Percentiles rank a stretch among this genome's conserved stretches.
Evolutionary conservation across 805 yeast genomes (phyloP).

Genomic region (Candida bentonensis): DNA sequence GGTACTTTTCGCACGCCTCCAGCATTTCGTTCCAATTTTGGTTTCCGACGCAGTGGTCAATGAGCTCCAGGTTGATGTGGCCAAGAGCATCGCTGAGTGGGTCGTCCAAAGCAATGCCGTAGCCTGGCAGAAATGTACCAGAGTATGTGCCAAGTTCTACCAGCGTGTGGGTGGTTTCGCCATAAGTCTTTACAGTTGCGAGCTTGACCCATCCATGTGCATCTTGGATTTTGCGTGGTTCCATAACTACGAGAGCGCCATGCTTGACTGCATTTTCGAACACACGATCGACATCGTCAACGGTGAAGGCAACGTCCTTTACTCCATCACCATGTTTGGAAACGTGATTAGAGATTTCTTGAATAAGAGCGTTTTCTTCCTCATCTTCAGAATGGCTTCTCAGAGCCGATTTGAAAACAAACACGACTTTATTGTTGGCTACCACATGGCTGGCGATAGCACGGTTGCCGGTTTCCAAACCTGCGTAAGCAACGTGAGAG

Average conservation of each 20-base stretch:
- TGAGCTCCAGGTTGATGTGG: constrained; percentile 26
- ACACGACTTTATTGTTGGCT: constrained; percentile 35
- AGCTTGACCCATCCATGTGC: constrained; percentile 33
- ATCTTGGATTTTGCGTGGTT: constrained; percentile 24
- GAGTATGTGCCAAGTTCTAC: constrained; percentile 30
- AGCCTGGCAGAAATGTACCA: constrained; percentile 43
- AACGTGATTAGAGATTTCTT: constrained; percentile 33
- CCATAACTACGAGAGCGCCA: constrained; percentile 35
- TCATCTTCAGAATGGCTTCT: constrained; percentile 16
- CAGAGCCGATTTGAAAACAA: constrained; percentile 33
- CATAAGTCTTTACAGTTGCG: constrained; percentile 41
- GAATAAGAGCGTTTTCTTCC: constrained; percentile 15
- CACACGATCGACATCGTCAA: constrained; percentile 33
- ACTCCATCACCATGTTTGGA: constrained; percentile 63
- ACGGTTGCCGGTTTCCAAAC: constrained; percentile 55
- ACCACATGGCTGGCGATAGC: constrained; percentile 46
- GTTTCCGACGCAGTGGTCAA: constrained; percentile 78
- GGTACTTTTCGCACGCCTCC: constrained; percentile 43
- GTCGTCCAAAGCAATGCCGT: constrained; percentile 11
- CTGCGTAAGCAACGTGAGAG: constrained; percentile 42
- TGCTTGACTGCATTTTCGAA: constrained; percentile 32
- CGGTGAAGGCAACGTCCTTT: constrained; percentile 61
- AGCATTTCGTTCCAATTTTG: constrained; percentile 57
- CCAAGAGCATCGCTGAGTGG: constrained; percentile 19
- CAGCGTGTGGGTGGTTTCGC: constrained; percentile 60